Conservation (phyloP, 768 basidiomycete species). For the Tulasnella sp. region DNA sequence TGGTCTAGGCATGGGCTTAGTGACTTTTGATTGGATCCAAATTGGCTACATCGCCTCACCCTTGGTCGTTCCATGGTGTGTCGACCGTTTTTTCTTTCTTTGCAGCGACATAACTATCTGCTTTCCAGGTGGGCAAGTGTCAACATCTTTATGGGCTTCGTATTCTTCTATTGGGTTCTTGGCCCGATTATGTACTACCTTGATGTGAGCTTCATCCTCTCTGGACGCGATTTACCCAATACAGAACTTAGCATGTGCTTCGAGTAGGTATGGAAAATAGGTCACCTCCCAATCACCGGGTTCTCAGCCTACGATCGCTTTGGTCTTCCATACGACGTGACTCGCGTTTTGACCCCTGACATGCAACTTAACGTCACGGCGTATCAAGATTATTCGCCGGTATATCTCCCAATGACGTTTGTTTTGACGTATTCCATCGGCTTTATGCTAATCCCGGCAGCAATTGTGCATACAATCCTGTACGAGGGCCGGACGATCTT, state of each 20-base stretch:
- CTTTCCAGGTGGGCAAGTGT: slow-evolving; percentile 58
- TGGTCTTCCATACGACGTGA: slow-evolving; percentile 41
- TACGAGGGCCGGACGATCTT: slow-evolving; percentile 42
- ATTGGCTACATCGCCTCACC: slow-evolving; percentile 67
- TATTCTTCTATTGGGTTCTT: slow-evolving; percentile 88
- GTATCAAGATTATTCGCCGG: slow-evolving; percentile 44
- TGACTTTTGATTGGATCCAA: slow-evolving; percentile 92
- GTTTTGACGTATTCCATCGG: slow-evolving; percentile 42
- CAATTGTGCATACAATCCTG: slow-evolving; percentile 42
- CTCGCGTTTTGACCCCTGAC: slow-evolving; percentile 37
- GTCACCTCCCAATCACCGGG: slow-evolving; percentile 45
- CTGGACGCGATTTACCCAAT: no score
- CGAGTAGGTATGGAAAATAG: slow-evolving; percentile 40
- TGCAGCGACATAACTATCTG: not conserved
- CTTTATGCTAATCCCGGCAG: slow-evolving; percentile 40
- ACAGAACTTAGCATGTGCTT: no score
- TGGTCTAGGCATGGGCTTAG: slow-evolving; percentile 81
- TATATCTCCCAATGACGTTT: slow-evolving; percentile 44
- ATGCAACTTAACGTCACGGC: slow-evolving; percentile 39
- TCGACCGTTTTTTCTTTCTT: slow-evolving; percentile 43
- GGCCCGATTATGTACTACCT: slow-evolving; percentile 87
- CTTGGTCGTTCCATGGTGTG: slow-evolving; percentile 92
- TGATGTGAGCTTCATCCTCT: slow-evolving; percentile 58
- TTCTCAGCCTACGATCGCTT: slow-evolving; percentile 42
- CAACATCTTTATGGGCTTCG: slow-evolving; percentile 82